These are phyloP conservation scores for Hypomyces perniciosus DNA, from an alignment of 2,329 filamentous ascomycete species.

Conservation along the genomic window DNA sequence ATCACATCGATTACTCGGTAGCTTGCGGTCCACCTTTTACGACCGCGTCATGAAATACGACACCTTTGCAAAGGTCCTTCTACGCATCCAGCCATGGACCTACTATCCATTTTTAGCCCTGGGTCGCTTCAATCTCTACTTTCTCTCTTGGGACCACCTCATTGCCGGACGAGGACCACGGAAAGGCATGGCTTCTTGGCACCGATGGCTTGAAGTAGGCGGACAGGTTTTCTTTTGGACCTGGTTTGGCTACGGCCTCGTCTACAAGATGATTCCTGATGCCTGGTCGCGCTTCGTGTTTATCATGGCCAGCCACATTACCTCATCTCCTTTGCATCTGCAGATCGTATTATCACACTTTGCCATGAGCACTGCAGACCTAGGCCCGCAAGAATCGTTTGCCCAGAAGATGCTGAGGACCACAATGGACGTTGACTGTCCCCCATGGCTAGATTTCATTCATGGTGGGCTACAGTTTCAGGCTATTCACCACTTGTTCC, in stretches of 20 bases:
- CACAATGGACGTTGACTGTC: slow-evolving; percentile 70
- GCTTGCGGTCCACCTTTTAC: slow-evolving; percentile 60
- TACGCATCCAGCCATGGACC: slow-evolving; percentile 58
- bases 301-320: slow-evolving; percentile 57
- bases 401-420: slow-evolving; percentile 64
- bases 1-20: slow-evolving; percentile 58
- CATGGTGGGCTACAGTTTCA: slow-evolving; percentile 71
- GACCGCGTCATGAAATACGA: slow-evolving; percentile 60
- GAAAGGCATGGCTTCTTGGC: slow-evolving; percentile 56
- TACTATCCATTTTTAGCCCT: slow-evolving; percentile 65
- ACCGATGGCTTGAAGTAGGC: slow-evolving; percentile 60
- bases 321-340: slow-evolving; percentile 63
- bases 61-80: slow-evolving; percentile 49
- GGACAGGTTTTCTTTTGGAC: slow-evolving; percentile 54
- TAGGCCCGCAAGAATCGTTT: slow-evolving; percentile 60
- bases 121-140: slow-evolving; percentile 67
- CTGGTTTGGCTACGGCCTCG: slow-evolving; percentile 59
- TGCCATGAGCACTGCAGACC: slow-evolving; percentile 62
- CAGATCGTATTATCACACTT: slow-evolving; percentile 70
- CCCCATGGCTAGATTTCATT: slow-evolving; percentile 64
- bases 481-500: slow-evolving; percentile 64
- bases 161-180: slow-evolving; percentile 48
- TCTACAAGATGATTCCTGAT: slow-evolving; percentile 55
- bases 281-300: slow-evolving; percentile 54
- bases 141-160: slow-evolving; percentile 59